Conservation (phyloP, 2,329 filamentous ascomycete genomes). For the Apiospora phragmitis region DNA sequence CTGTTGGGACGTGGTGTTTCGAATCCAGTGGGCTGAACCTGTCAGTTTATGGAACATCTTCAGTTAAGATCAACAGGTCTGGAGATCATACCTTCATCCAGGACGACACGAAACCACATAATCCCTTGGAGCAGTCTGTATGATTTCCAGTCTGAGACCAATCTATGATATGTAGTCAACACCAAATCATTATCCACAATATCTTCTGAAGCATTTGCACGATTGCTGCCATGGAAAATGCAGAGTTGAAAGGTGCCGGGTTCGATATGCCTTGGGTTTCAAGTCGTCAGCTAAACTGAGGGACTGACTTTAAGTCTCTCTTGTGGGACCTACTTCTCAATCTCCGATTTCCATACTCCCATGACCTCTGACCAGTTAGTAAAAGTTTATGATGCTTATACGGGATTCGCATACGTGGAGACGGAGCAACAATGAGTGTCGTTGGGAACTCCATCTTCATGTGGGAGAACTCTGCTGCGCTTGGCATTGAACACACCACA, state of each 20-base stretch:
- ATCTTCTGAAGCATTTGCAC: neutral
- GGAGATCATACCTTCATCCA: neutral
- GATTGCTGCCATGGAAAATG: conserved; percentile 8
- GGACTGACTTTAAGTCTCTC: rapidly evolving
- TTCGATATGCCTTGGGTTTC: neutral
- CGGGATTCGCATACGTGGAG: neutral
- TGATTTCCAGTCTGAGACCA: conserved; percentile 1
- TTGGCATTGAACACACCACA: neutral
- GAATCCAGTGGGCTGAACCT: conserved; percentile 14
- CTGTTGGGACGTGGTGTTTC: conserved; percentile 12
- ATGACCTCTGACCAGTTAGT: neutral
- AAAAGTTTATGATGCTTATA: too few relatives aligned
- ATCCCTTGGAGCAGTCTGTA: neutral
- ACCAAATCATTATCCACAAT: conserved; percentile 11
- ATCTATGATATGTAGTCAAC: conserved; percentile 11
- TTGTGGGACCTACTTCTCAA: neutral
- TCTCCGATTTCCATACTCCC: neutral
- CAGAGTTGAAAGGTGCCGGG: neutral
- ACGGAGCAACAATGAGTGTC: neutral
- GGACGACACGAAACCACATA: conserved; percentile 1
- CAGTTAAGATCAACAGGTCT: too few relatives aligned
- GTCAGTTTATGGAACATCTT: neutral
- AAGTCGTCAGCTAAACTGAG: neutral
- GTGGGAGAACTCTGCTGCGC: neutral
- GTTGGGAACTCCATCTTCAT: neutral